phyloP scores from a whole-genome alignment of 192 early-diverging fungal genomes.

The Fimicolochytrium jonesii region DNA sequence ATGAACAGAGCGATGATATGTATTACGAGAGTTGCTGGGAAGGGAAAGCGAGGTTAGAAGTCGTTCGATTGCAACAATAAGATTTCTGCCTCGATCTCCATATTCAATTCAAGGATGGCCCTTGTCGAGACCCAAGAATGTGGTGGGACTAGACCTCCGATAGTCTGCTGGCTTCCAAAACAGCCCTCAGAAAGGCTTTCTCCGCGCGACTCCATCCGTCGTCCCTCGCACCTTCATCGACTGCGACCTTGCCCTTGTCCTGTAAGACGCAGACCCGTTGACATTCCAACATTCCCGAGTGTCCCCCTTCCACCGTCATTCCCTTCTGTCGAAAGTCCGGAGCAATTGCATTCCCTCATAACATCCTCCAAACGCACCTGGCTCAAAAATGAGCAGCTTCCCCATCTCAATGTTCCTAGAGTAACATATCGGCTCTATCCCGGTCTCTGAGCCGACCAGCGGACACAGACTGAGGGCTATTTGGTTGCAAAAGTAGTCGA shows the following conservation, averaged over 20 bases:
- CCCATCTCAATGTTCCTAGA: slow-evolving; percentile 89
- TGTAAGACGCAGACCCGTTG: too few species aligned
- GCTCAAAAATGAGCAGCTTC: slow-evolving; percentile 87
- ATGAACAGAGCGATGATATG: slow-evolving; percentile 89
- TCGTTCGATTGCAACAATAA: too few species aligned
- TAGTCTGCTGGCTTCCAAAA: too few species aligned
- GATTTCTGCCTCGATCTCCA: background rate
- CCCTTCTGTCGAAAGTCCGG: too few species aligned
- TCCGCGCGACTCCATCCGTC: too few species aligned
- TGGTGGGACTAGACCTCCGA: background rate
- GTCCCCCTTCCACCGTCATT: too few species aligned
- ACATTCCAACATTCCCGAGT: too few species aligned
- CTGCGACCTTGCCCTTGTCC: too few species aligned
- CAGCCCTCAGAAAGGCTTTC: too few species aligned
- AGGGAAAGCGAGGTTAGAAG: background rate
- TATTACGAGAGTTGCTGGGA: slow-evolving; percentile 81
- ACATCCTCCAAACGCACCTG: slow-evolving; percentile 29
- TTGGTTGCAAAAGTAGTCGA: slow-evolving; percentile 83
- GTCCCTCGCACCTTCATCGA: too few species aligned
- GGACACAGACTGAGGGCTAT: slow-evolving; percentile 88
- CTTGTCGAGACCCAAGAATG: background rate
- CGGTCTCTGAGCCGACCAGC: slow-evolving; percentile 67
- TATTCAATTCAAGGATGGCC: background rate
- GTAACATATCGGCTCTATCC: slow-evolving; percentile 88
- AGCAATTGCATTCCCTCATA: too few species aligned